phyloP scores from a whole-genome alignment of 2,329 filamentous ascomycete species.

The Microdochium nivale region DNA sequence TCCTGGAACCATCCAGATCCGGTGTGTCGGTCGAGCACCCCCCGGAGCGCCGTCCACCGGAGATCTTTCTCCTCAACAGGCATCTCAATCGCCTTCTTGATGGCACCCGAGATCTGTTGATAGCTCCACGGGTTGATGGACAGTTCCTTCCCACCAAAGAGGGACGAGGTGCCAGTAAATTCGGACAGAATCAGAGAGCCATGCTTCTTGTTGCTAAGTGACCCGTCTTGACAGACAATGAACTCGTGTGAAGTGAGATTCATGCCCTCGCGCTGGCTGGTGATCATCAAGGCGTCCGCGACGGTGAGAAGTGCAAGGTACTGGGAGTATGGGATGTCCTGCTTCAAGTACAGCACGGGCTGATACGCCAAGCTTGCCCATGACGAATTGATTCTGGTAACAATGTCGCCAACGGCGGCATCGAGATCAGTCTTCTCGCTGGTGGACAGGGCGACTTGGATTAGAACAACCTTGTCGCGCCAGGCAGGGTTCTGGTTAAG shows the following conservation, averaged over 20 bases:
- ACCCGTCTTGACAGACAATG: conserved; percentile 84
- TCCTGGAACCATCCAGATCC: conserved; percentile 80
- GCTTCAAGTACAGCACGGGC: conserved; percentile 86
- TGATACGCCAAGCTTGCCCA: conserved; percentile 89
- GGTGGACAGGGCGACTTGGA: conserved; percentile 87
- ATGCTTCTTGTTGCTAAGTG: conserved; percentile 63
- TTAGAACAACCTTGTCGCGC: conserved; percentile 79
- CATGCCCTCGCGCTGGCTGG: conserved; percentile 93
- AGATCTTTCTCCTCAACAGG: conserved; percentile 59
- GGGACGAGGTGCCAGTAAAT: conserved; percentile 83
- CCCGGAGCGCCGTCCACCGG: conserved; percentile 67
- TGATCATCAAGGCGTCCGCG: conserved; percentile 89
- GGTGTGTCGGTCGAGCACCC: conserved; percentile 70
- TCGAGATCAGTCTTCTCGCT: conserved; percentile 84
- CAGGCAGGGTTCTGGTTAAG: conserved; percentile 89
- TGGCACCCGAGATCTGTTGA: conserved; percentile 75
- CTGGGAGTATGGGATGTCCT: conserved; percentile 87
- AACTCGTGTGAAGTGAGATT: conserved; percentile 94
- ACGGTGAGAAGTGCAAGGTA: conserved; percentile 88
- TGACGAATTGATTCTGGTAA: conserved; percentile 84
- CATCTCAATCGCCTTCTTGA: conserved; percentile 79
- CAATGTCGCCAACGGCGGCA: conserved; percentile 84
- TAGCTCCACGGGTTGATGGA: conserved; percentile 96
- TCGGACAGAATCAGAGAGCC: conserved; percentile 88
- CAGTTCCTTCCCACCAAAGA: conserved; percentile 74